These are phyloP conservation scores for Pisolithus microcarpus DNA, from an alignment of 768 basidiomycete genomes.

Conservation along the genomic window DNA sequence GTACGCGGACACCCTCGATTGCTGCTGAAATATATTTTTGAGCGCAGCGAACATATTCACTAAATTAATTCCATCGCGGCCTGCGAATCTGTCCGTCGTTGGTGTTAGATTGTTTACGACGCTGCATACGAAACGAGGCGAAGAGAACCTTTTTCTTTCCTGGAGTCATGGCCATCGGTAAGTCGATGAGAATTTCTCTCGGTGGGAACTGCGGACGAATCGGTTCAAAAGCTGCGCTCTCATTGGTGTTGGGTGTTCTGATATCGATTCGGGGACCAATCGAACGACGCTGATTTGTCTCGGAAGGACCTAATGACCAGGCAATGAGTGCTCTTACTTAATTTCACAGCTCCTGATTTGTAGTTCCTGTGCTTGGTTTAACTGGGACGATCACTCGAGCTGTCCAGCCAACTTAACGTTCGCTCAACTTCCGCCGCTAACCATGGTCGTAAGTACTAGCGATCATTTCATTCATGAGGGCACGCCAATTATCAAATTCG, in stretches of 20 bases:
- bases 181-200: neutral
- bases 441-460: neutral
- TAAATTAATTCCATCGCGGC: neutral
- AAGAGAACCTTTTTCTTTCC: neutral
- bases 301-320: neutral
- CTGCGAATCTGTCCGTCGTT: neutral
- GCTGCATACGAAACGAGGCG: neutral
- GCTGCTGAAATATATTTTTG: neutral
- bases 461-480: slow-evolving; percentile 1
- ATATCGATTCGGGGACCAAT: neutral
- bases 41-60: neutral
- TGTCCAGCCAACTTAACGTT: neutral
- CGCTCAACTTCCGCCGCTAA: neutral
- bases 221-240: neutral
- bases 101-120: too few relatives aligned
- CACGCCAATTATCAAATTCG: slow-evolving; percentile 3
- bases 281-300: neutral
- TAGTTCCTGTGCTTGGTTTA: neutral
- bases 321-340: neutral
- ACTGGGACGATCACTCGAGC: neutral
- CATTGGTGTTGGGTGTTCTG: neutral
- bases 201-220: neutral
- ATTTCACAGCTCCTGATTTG: neutral
- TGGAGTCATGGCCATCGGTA: neutral
- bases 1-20: neutral